Base-by-base conservation (phyloP, 768 basidiomycete species). In the Fomitopsis pulvina region DNA sequence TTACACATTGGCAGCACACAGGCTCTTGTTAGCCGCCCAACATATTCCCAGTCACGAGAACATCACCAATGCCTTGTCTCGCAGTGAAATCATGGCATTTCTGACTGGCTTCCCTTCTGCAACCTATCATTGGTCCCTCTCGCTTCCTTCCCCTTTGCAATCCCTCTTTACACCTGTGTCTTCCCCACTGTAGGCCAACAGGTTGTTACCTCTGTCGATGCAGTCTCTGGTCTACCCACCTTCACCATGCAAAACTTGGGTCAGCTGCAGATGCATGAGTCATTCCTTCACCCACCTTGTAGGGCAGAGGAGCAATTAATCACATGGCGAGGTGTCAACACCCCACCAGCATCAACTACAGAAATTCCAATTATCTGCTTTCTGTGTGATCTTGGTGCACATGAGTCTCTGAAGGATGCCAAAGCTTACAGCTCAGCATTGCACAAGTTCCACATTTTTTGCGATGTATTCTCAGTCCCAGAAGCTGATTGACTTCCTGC, bases 321-420 rank as follows among this genome's bases (percentile, higher is more conserved):
- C 51, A 12, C 11, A 7, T 73, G 71, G 71, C 56, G 44, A 24
- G 71, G 71, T 0, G 57, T 70, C 0, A 63, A 67, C 47, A 42
- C 49, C 0, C 61, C 69, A 0, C 65, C 65, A 1, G 45, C 55
- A 0, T 42, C 55, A 0, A 55, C 53, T 3, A 50, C 70, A 8
- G 32, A 57, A 12, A 8, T 57, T 32, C 65, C 66, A 0, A 30
- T 62, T 14, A 48, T 66, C 11, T 6, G 20, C 2, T 25, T 18
- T n/a, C 49, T 68, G 0, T 54, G 56, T 0, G n/a, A 26, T 1
- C 1, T 49, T 7, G 65, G 65, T 4, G 57, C 61, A 0, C 41
- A 34, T 1, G 55, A 54, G 1, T 67, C 64, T 0, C 55, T 68
- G 1, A 44, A 51, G 0, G 60, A 59, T 50, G 38, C 57, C 0